Evolutionary conservation across 2,329 filamentous ascomycete species (phyloP), one percentile per base, ranked within the genome.

Genomic region (Cryphonectria radicalis): DNA sequence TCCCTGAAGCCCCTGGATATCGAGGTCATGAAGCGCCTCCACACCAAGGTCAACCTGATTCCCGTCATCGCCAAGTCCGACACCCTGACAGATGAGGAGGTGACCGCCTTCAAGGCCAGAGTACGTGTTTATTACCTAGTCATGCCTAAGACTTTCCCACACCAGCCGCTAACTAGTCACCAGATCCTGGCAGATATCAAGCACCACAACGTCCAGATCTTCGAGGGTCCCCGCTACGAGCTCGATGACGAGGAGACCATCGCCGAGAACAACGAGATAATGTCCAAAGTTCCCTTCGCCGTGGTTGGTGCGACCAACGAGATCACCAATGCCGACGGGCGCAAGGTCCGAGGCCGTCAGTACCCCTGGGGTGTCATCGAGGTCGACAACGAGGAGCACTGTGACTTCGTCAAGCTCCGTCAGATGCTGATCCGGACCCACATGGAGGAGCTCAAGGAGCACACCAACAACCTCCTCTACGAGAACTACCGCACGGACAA

Each of bases 381-480:
- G 85, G 96, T 99, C 75, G 96, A 99, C 85, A 99, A 99, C 82
- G 96, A 99, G 89, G 96, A 99, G 84, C 96, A 99, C 88, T 99
- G 96, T 81, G 96, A 99, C 85, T 99, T 99, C 77, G 96, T 98
- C 84, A 99, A 99, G 91, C 91, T 99, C 74, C 94, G 96, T 83
- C 96, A 99, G 85, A 99, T 99, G 96, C 91, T 99, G 77, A 98
- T 99, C 86, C 93, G 96, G 82, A 99, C 96, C 70, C 96, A 99
- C 89, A 99, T 99, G 96, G 96, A 99, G 83, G 96, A 99, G 86
- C 94, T 99, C 87, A 99, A 99, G 91, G 96, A 99, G 88, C 94
- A 99, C 88, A 99, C 96, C 83, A 99, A 98, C 91, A 99, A 99
- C 87, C 90, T 88, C 76, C 87, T 99, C 78, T 99, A 99, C 87